A percentile compares a stretch with the other conserved stretches of the same genome.
Conservation (phyloP, 225 moss, liverwort and hornwort species). For the Marchantia polymorpha region DNA sequence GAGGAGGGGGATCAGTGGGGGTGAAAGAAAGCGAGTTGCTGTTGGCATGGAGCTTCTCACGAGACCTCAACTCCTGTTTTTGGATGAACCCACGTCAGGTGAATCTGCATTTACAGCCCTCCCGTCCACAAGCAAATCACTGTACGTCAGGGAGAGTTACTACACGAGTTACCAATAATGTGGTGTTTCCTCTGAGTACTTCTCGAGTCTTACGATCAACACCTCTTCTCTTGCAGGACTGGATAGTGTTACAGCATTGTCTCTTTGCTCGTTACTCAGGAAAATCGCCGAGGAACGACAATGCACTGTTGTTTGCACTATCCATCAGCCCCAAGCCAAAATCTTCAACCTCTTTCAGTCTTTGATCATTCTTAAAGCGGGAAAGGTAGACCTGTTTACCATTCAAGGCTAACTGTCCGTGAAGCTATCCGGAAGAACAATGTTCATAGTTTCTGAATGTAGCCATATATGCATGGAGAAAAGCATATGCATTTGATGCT, state of each 20-base stretch:
- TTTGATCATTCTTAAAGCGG: constrained; percentile 86
- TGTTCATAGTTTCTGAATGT: too few relatives aligned
- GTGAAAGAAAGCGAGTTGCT: constrained; percentile 79
- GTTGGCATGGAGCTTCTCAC: constrained; percentile 92
- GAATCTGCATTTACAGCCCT: background rate
- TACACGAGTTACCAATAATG: too few relatives aligned
- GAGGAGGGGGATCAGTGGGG: constrained; percentile 86
- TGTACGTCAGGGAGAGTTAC: background rate
- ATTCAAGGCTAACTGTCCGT: background rate
- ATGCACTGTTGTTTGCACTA: constrained; percentile 82
- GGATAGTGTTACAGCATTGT: constrained; percentile 74
- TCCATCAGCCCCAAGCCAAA: constrained; percentile 83
- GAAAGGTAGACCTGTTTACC: constrained; percentile 47
- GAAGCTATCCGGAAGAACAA: background rate
- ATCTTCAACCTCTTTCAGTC: constrained; percentile 82
- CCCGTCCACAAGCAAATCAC: background rate
- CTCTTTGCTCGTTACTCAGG: constrained; percentile 68
- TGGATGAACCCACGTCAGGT: constrained; percentile 94
- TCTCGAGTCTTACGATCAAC: too few relatives aligned
- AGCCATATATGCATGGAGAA: too few relatives aligned
- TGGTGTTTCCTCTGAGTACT: too few relatives aligned
- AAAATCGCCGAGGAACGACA: constrained; percentile 58
- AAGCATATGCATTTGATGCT: too few relatives aligned
- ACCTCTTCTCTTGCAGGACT: constrained; percentile 47
- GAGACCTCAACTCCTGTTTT: constrained; percentile 73